Percentiles rank a stretch among this genome's conserved stretches.
These are phyloP conservation scores for Penicillium pancosmium DNA, from an alignment of 495 filamentous ascomycete genomes.

Conservation along the genomic window DNA sequence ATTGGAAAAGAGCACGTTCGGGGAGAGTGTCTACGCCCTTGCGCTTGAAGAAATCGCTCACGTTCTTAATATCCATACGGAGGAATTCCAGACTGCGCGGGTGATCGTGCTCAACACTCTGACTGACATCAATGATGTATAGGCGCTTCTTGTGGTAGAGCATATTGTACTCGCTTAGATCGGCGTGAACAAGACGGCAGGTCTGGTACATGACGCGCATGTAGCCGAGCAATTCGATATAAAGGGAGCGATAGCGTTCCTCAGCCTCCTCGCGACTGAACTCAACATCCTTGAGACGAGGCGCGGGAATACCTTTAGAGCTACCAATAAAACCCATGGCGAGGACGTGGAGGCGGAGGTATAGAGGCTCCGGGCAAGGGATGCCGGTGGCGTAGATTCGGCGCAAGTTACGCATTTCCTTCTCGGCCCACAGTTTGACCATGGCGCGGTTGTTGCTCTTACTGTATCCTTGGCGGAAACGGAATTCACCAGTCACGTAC, in stretches of 20 bases:
- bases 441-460: constrained; percentile 91
- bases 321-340: constrained; percentile 93
- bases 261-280: constrained; percentile 58
- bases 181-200: constrained; percentile 89
- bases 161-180: constrained; percentile 96
- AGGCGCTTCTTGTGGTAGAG: constrained; percentile 83
- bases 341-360: constrained; percentile 85
- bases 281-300: constrained; percentile 76
- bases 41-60: constrained; percentile 84
- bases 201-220: constrained; percentile 92
- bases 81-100: constrained; percentile 89
- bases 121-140: constrained; percentile 96
- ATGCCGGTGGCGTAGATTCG: constrained; percentile 82
- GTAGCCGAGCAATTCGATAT: constrained; percentile 79
- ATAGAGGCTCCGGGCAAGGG: constrained; percentile 84
- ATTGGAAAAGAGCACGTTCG: constrained; percentile 76
- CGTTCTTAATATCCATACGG: constrained; percentile 97
- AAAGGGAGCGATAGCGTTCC: constrained; percentile 70
- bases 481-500: constrained; percentile 90
- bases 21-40: constrained; percentile 78
- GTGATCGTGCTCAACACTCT: constrained; percentile 95
- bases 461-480: constrained; percentile 80
- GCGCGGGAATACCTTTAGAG: constrained; percentile 81
- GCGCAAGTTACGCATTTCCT: constrained; percentile 93
- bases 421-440: constrained; percentile 98